phyloP scores from a whole-genome alignment of 2,329 filamentous ascomycete species.

The Paramyrothecium sp. region DNA sequence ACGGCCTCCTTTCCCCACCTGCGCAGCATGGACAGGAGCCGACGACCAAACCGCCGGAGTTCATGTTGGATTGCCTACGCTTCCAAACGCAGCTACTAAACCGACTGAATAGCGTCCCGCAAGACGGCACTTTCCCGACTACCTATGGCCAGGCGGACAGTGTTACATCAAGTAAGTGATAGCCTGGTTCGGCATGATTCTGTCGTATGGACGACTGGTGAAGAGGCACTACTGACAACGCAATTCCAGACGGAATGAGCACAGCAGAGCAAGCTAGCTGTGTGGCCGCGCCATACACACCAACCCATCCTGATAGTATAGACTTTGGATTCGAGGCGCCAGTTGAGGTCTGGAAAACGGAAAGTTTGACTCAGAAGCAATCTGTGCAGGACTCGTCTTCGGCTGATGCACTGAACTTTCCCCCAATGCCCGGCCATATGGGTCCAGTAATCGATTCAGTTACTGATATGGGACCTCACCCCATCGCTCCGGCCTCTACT shows the following conservation, averaged over 20 bases:
- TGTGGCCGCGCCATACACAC: conserved; percentile 9
- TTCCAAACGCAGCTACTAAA: conserved; percentile 21
- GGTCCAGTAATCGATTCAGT: background rate
- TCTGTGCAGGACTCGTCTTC: conserved; percentile 4
- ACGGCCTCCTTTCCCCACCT: conserved; percentile 16
- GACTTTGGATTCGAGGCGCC: conserved; percentile 17
- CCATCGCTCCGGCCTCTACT: background rate
- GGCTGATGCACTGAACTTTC: conserved; percentile 5
- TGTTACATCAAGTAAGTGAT: conserved; percentile 3
- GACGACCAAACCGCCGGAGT: conserved; percentile 14
- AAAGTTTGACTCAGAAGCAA: conserved; percentile 8
- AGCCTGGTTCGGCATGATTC: background rate
- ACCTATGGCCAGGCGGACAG: conserved; percentile 4
- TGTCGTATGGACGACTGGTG: no score
- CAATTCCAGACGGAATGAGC: conserved; percentile 8
- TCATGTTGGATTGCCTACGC: conserved; percentile 20
- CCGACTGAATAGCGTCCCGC: conserved; percentile 15
- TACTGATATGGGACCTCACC: background rate
- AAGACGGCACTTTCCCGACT: conserved; percentile 8
- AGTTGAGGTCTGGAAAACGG: conserved; percentile 14
- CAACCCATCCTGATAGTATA: conserved; percentile 11
- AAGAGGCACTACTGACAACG: background rate
- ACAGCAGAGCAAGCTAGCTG: conserved; percentile 10
- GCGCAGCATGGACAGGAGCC: conserved; percentile 6
- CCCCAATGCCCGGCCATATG: conserved; percentile 1